Evolutionary conservation across 495 filamentous ascomycete genomes (phyloP).

Genomic region (Podospora fimiseda): DNA sequence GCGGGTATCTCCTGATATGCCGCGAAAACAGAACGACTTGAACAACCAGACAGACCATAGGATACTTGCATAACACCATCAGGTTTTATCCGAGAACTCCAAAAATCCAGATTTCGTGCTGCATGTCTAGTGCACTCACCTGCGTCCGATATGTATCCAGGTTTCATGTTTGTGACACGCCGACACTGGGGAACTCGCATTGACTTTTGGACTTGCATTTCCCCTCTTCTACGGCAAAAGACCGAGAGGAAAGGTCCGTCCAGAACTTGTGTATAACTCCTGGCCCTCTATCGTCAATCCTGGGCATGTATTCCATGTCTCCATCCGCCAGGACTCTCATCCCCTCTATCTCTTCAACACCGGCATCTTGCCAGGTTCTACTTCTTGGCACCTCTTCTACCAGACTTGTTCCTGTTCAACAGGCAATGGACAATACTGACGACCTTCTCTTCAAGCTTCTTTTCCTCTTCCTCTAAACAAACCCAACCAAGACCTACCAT

Average conservation of each 20-base stretch:
- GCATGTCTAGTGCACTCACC: too few species aligned
- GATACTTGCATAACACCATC: too few species aligned
- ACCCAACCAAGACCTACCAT: too few species aligned
- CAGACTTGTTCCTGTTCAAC: too few species aligned
- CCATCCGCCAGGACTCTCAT: background rate
- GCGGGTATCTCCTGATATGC: too few species aligned
- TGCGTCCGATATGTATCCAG: too few species aligned
- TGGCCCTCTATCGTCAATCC: background rate
- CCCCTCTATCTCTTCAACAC: background rate
- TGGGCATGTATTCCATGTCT: background rate
- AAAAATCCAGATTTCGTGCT: too few species aligned
- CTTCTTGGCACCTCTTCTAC: too few species aligned
- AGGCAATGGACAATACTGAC: background rate
- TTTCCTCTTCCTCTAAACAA: background rate
- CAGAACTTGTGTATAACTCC: background rate
- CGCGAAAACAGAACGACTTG: too few species aligned
- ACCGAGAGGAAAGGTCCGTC: background rate
- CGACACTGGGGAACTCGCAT: background rate
- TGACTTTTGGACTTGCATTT: background rate
- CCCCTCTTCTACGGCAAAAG: background rate
- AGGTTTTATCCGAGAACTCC: too few species aligned
- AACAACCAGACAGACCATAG: too few species aligned
- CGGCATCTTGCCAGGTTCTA: too few species aligned
- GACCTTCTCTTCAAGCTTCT: background rate
- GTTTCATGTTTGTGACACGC: background rate